Evolutionary conservation across 139 green algal genomes (phyloP), one percentile per base, ranked within the genome.

Genomic region (Mesotaenium endlicherianum): DNA sequence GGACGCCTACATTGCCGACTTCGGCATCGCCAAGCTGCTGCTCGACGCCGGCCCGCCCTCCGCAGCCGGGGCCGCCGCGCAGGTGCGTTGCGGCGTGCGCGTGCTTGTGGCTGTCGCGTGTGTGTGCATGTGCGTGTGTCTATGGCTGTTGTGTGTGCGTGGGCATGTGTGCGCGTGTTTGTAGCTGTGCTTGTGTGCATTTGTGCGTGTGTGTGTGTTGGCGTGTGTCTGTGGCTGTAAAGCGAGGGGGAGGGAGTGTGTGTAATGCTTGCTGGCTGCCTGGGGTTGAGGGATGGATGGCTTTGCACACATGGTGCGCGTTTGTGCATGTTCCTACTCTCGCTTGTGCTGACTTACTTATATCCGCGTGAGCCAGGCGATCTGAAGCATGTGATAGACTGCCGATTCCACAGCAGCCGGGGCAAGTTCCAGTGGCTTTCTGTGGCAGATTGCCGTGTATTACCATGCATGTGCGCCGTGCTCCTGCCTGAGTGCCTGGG

Each of bases 1-100:
- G 14, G n/a, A 82, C 2, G 75, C 75, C 5, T 41, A 82, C 20
- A 43, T 82, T 0, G 75, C 75, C 0, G 75, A 82, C 31, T 82
- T 82, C 20, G 75, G 75, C n/a, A 41, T 82, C 42, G 75, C 75
- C 26, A 75, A n/a, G n/a, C n/a, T n/a, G n/a, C n/a, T n/a, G 38
- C 79, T 31, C 68, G 79, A 31, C 80, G 79, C 20, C 80, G 79
- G n/a, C 53, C 16, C 60, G 58, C 34, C 42, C 64, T 67, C 47
- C 80, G 79, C 64, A 42, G 60, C 79, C 31, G 30, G 31, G 36
- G 64, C 70, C 30, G 40, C 39, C 64, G 64, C 47, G 79, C 79
- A 20, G 60, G 31, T 72, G 60, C 31, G 0, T 11, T 57, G 8
- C 47, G 8, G 11, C 11, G 47, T 57, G 47, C 47, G 11, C 11